A percentile compares a stretch with the other conserved stretches of the same genome.
These are phyloP conservation scores for Kwoniella shivajii DNA, from an alignment of 1,284 basidiomycete species.

Conservation along the genomic window DNA sequence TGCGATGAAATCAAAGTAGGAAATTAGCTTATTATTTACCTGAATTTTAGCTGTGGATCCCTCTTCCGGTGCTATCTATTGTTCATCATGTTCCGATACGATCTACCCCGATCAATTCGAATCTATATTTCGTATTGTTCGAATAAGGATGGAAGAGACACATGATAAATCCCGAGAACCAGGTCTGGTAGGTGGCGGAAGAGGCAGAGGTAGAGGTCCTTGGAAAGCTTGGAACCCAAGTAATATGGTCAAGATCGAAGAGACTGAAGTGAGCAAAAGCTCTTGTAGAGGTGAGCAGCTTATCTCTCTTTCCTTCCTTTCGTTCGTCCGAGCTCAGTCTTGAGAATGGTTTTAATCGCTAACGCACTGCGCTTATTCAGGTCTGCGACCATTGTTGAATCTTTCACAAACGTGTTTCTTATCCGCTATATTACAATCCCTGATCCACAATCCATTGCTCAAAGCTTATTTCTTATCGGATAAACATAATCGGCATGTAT, in stretches of 20 bases:
- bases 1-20: neutral
- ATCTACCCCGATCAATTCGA: slow-evolving; percentile 60
- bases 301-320: neutral
- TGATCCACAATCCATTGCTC: slow-evolving; percentile 88
- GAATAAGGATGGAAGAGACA: slow-evolving; percentile 60
- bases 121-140: slow-evolving; percentile 51
- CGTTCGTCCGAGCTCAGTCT: too few relatives aligned
- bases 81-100: slow-evolving; percentile 63
- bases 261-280: slow-evolving; percentile 17
- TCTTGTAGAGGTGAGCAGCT: slow-evolving; percentile 38
- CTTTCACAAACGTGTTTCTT: slow-evolving; percentile 90
- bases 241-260: slow-evolving; percentile 20
- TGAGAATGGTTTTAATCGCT: neutral
- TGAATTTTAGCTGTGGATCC: slow-evolving; percentile 60
- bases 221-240: slow-evolving; percentile 36
- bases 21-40: neutral
- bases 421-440: slow-evolving; percentile 88
- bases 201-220: slow-evolving; percentile 35
- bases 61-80: slow-evolving; percentile 63
- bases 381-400: slow-evolving; percentile 83
- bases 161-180: slow-evolving; percentile 60
- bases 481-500: slow-evolving; percentile 50
- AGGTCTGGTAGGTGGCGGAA: slow-evolving; percentile 57
- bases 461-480: slow-evolving; percentile 89
- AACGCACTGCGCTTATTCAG: too few relatives aligned